Base-by-base conservation (phyloP, 2,329 filamentous ascomycete species). In the Daldinia eschscholtzii region DNA sequence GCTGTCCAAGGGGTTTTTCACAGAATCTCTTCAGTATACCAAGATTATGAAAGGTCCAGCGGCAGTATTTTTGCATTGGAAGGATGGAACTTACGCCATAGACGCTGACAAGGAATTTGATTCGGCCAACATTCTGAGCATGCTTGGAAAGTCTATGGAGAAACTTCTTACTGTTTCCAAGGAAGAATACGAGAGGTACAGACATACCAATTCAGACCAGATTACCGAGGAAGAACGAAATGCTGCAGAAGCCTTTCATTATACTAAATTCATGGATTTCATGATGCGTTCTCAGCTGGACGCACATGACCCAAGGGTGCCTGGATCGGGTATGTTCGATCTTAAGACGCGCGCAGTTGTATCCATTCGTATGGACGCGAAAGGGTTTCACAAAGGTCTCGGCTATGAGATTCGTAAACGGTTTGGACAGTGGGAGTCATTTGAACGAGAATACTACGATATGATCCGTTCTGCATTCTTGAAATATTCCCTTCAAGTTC, bases 81-180 rank as follows among this genome's bases (percentile, higher is more conserved):
- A 92, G 72, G 88, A 97, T 76, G 95, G 94, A 0, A 87, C 90
- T 0, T 99, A 99, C 78, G 94, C 95, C 4, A 96, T 99, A 66
- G 96, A 99, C 78, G 93, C 94, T 0, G 96, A 99, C 80, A 99
- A 98, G 81, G 88, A 97, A 77, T 96, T 89, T 73, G 94, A 98
- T 75, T 87, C 83, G 6, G 91, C 92, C 35, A 98, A 93, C 72
- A 88, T 99, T 35, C 86, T 99, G 57, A 96, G 92, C 81, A 93
- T 95, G 85, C 87, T 99, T 15, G 96, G 96, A 13, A 96, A 97
- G 77, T 97, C 94, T 0, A 94, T 99, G 90, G 96, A 99, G 80
- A 98, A 98, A 80, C 86, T 98, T 33, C 85, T 99, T 30, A 98
- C 96, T 0, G 81, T 96, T 18, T 87, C 92, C 1, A 94, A 89